Conservation (phyloP, 768 basidiomycete species). For the Paxillus ammoniavirescens region DNA sequence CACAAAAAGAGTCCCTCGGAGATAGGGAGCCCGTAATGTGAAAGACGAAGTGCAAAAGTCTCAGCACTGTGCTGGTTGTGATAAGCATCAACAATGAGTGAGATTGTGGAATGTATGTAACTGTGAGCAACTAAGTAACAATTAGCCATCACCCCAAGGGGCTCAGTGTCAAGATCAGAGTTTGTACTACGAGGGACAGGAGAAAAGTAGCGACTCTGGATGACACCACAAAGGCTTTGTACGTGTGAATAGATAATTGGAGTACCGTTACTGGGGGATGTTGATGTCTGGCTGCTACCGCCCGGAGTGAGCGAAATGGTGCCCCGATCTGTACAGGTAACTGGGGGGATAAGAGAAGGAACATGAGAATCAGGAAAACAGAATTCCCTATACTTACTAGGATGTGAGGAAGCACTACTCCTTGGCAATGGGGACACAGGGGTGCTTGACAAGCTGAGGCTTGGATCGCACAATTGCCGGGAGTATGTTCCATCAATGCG, state of each 20-base stretch:
- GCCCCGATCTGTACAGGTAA: too few relatives aligned
- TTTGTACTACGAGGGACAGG: not conserved
- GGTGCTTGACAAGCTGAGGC: too few relatives aligned
- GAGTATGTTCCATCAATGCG: too few relatives aligned
- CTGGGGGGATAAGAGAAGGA: too few relatives aligned
- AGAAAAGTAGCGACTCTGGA: not conserved
- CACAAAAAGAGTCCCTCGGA: not conserved
- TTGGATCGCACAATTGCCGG: too few relatives aligned
- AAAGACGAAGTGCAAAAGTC: not conserved
- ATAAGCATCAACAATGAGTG: not conserved
- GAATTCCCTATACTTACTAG: too few relatives aligned
- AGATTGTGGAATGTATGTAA: not conserved
- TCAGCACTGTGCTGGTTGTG: not conserved
- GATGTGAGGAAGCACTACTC: too few relatives aligned
- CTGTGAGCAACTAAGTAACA: not conserved
- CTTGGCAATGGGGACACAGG: too few relatives aligned
- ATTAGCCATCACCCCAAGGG: not conserved
- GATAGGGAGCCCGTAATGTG: not conserved
- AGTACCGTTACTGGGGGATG: not conserved
- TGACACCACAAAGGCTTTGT: not conserved
- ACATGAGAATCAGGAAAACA: too few relatives aligned
- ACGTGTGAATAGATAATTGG: not conserved
- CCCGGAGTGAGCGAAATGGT: not conserved
- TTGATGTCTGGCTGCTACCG: not conserved
- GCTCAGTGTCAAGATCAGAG: not conserved